phyloP scores from a whole-genome alignment of 2,329 filamentous ascomycete species.

The Bipolaris gigantea region DNA sequence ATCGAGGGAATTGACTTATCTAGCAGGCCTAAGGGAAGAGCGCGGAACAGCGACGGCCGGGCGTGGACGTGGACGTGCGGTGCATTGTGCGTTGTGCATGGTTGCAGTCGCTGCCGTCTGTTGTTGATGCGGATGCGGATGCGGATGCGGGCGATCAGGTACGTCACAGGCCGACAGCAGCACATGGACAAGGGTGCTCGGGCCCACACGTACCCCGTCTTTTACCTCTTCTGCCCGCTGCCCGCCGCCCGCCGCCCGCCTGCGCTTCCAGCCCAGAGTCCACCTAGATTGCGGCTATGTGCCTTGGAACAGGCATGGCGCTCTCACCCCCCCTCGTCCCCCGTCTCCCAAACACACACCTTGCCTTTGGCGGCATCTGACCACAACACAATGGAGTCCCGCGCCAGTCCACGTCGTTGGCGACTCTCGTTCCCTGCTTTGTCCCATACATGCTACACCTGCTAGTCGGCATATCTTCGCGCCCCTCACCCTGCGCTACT shows the following conservation, averaged over 20 bases:
- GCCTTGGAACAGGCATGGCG: slow-evolving; percentile 9
- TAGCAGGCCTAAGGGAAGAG: neutral
- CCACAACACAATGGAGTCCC: neutral
- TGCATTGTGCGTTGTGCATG: neutral
- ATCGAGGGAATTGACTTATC: neutral
- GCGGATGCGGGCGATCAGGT: slow-evolving; percentile 8
- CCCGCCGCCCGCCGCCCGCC: neutral
- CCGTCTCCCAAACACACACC: slow-evolving; percentile 1
- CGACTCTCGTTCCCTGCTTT: slow-evolving; percentile 4
- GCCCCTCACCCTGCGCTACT: slow-evolving; percentile 3
- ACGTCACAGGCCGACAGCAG: slow-evolving; percentile 18
- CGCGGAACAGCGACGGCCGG: neutral
- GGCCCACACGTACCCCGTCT: slow-evolving; percentile 7
- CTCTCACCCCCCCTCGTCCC: slow-evolving; percentile 12
- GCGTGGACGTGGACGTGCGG: neutral
- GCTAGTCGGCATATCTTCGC: slow-evolving; percentile 2
- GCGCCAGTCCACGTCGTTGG: neutral
- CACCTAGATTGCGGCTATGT: slow-evolving; percentile 2
- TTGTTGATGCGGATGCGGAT: neutral
- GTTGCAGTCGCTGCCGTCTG: neutral
- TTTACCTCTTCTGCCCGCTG: neutral
- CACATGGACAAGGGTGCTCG: slow-evolving; percentile 1
- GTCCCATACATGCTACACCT: neutral
- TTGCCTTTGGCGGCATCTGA: neutral
- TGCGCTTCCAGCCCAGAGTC: neutral